Base-by-base conservation (phyloP, 805 yeast species). In the Metschnikowia gelsemii region DNA sequence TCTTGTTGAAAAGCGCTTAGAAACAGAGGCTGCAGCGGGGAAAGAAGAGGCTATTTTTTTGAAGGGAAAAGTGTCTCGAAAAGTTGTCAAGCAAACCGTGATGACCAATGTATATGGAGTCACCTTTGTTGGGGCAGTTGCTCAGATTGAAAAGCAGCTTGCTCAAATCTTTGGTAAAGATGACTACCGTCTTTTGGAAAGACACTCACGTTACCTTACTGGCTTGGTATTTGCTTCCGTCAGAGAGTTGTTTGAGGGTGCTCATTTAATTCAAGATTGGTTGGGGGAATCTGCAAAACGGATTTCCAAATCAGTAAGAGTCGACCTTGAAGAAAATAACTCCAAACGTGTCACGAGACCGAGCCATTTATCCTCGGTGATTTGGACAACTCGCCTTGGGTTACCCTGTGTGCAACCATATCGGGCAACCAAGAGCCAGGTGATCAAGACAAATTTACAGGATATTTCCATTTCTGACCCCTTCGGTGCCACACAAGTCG, bases 31-130 rank as follows among this genome's bases (percentile, higher is more conserved):
- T 5, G 76, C 61, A 8, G 63, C 66, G 2, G 85, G 82, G 8
- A 72, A 76, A 46, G 74, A 72, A 41, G 62, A 64, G 41, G 91
- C 90, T 1, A 43, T 57, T n/a, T 60, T 67, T 24, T 64, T 85
- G 29, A 69, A 75, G 42, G 85, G 82, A 38, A 75, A 80, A 45
- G 77, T 91, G 43, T 76, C 82, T 14, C 77, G 99, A 54, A 91
- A 91, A 59, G 83, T 93, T 33, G 96, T 93, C 26, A 91, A 91
- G 59, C 99, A 91, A 61, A 88, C 99, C 0, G 98, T 91, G 19
- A 91, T 91, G 99, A 91, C 99, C 0, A 90, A 89, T 56, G 99
- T 91, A 26, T 91, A 91, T 59, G 99, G 99, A 55, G 99, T 91
- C 9, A 91, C 99, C 0, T 88, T 78, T 58, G 77, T 87, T 47